Evolutionary conservation across 257 asterid genomes (phyloP).

Genomic region (Paulownia fortunei): DNA sequence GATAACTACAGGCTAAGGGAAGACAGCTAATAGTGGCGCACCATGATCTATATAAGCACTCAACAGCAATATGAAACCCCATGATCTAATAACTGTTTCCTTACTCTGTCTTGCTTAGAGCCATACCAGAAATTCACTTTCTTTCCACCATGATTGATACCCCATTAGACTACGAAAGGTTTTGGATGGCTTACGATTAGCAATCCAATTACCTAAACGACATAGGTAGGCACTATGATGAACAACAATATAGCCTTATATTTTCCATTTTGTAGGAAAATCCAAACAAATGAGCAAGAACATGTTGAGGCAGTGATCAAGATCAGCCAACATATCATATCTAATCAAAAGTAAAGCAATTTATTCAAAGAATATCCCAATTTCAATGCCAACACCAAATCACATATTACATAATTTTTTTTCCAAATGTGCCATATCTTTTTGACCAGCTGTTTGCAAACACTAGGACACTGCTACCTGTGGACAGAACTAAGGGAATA

Average conservation of each 20-base stretch:
- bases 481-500: slow-evolving; percentile 37
- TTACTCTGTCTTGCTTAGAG: too few species aligned
- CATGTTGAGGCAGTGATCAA: neutral
- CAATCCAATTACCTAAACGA: too few species aligned
- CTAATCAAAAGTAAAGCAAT: slow-evolving; percentile 14
- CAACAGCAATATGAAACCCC: too few species aligned
- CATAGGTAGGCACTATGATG: too few species aligned
- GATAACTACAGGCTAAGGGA: neutral
- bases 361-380: slow-evolving; percentile 44
- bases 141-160: too few species aligned
- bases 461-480: slow-evolving; percentile 43
- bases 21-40: neutral
- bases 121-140: too few species aligned
- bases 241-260: neutral
- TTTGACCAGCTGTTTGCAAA: slow-evolving; percentile 32
- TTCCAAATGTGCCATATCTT: slow-evolving; percentile 32
- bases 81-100: too few species aligned
- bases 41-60: too few species aligned
- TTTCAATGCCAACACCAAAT: slow-evolving; percentile 38
- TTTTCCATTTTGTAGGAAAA: neutral
- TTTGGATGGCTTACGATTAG: too few species aligned
- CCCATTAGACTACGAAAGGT: too few species aligned
- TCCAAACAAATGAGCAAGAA: neutral
- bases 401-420: slow-evolving; percentile 39
- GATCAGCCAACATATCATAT: neutral